Evolutionary conservation across 768 basidiomycete species (phyloP).

Genomic region (Pisolithus microcarpus): DNA sequence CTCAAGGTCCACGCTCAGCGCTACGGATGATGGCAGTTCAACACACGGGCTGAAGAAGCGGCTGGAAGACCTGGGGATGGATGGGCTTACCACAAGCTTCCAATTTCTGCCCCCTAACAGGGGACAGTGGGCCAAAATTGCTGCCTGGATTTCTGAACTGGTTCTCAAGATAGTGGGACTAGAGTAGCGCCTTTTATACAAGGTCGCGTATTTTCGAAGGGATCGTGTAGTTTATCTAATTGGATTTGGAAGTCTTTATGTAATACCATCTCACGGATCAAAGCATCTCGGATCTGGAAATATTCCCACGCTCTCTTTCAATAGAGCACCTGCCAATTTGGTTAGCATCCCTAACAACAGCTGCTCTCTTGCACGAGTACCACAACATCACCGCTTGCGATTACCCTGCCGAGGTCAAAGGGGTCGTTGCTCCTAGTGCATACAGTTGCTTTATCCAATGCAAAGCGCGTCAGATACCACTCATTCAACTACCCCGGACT

Average conservation of each 20-base stretch:
- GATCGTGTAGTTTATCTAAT: constrained; percentile 8
- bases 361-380: background rate
- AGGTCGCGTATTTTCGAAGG: constrained; percentile 2
- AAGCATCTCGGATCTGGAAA: background rate
- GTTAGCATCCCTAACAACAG: background rate
- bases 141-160: constrained; percentile 68
- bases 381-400: background rate
- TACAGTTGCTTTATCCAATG: constrained; percentile 13
- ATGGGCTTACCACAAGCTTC: constrained; percentile 66
- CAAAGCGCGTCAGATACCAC: constrained; percentile 8
- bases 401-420: background rate
- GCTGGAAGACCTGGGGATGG: constrained; percentile 67
- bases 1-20: constrained; percentile 60
- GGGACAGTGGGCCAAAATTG: constrained; percentile 53
- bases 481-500: constrained; percentile 42
- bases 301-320: background rate
- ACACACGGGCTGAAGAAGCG: constrained; percentile 41
- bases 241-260: background rate
- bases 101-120: constrained; percentile 56
- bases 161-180: constrained; percentile 44
- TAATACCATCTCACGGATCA: background rate
- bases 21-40: constrained; percentile 46
- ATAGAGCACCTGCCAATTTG: background rate
- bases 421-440: background rate
- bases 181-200: constrained; percentile 12